Conservation (phyloP, 2,329 filamentous ascomycete genomes). For the Ophiostoma ulmi region DNA sequence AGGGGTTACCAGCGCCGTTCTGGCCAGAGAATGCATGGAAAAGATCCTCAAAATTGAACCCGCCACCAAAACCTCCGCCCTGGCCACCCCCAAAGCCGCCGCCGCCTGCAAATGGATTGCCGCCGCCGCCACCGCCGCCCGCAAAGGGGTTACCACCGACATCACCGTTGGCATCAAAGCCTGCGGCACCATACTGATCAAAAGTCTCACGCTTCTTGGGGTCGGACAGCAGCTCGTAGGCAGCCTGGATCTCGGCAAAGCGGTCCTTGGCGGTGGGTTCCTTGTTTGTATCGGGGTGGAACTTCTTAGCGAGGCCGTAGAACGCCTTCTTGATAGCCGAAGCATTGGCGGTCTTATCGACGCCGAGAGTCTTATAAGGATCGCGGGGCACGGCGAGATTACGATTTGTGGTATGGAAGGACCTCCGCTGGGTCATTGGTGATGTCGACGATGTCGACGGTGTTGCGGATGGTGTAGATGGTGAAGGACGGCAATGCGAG, state of each 20-base stretch:
- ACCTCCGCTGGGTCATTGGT: constrained; percentile 12
- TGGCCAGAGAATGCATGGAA: constrained; percentile 77
- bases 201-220: constrained; percentile 88
- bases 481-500: background rate
- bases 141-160: constrained; percentile 46
- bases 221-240: constrained; percentile 91
- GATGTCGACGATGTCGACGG: background rate
- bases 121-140: constrained; percentile 53
- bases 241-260: constrained; percentile 85
- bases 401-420: constrained; percentile 9
- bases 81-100: constrained; percentile 55
- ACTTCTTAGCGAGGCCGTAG: constrained; percentile 96
- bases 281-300: constrained; percentile 96
- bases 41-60: constrained; percentile 94
- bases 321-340: constrained; percentile 97
- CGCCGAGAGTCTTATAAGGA: constrained; percentile 82
- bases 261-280: constrained; percentile 89
- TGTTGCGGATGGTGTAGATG: background rate
- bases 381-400: constrained; percentile 48
- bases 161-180: constrained; percentile 72
- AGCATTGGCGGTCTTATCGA: constrained; percentile 72
- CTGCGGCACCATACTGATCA: constrained; percentile 83
- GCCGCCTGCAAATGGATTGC: constrained; percentile 56
- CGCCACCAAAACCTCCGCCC: constrained; percentile 66
- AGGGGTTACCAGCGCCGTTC: constrained; percentile 3